Evolutionary conservation across 768 basidiomycete species (phyloP).

Genomic region (Boletus edulis): DNA sequence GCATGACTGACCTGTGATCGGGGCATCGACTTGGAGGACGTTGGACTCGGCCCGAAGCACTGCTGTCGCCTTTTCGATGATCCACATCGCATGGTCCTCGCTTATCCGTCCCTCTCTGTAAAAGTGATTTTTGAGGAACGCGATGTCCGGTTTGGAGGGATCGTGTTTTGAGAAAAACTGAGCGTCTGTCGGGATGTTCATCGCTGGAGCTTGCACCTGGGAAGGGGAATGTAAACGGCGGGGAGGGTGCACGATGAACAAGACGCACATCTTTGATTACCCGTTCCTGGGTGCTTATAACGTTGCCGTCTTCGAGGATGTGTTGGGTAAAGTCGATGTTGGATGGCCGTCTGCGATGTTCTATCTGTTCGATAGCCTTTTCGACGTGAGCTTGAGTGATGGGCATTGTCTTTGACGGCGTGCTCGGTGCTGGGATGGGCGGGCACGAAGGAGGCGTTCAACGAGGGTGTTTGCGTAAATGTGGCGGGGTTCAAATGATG

Average conservation of each 20-base stretch:
- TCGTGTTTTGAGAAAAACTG: conserved; percentile 90
- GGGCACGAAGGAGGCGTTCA: conserved; percentile 1
- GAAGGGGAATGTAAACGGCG: conserved; percentile 1
- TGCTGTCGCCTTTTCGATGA: conserved; percentile 84
- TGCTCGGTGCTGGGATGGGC: conserved; percentile 1
- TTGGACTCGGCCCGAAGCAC: conserved; percentile 84
- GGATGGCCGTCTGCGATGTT: conserved; percentile 47
- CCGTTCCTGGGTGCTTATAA: conserved; percentile 91
- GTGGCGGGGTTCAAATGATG: conserved; percentile 30
- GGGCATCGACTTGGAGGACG: conserved; percentile 91
- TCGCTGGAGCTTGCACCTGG: conserved; percentile 97
- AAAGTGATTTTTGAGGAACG: conserved; percentile 98
- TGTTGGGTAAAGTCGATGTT: conserved; percentile 91
- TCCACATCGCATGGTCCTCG: conserved; percentile 94
- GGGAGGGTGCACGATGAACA: not conserved
- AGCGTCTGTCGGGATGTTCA: conserved; percentile 85
- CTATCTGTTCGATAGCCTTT: conserved; percentile 35
- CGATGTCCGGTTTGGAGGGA: conserved; percentile 88
- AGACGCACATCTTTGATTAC: conserved; percentile 88
- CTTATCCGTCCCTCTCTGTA: conserved; percentile 93
- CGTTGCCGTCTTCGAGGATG: conserved; percentile 86
- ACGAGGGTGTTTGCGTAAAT: conserved; percentile 11
- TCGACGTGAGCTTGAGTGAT: conserved; percentile 36
- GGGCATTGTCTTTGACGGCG: conserved; percentile 27
- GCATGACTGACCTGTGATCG: conserved; percentile 76